Evolutionary conservation across 208 protist species (phyloP).

Genomic region (Trypanosoma brucei): DNA sequence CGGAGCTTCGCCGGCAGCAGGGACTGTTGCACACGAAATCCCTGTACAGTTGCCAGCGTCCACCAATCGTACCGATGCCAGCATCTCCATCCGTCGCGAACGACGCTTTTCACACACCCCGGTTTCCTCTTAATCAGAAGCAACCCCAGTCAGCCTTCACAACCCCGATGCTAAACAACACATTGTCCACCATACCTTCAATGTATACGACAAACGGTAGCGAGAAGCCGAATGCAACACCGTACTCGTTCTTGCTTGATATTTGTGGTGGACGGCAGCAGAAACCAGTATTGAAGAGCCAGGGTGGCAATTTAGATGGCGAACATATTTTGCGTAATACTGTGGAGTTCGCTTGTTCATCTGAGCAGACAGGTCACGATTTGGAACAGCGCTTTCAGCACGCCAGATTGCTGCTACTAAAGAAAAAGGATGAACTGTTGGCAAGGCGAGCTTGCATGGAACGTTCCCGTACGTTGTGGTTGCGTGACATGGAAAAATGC

Average conservation of each 20-base stretch:
- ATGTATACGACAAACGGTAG: background rate
- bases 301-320: background rate
- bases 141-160: background rate
- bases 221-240: background rate
- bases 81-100: background rate
- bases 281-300: background rate
- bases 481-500: constrained; percentile 42
- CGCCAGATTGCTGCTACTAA: constrained; percentile 16
- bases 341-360: background rate
- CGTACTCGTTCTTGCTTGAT: background rate
- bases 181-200: constrained; percentile 1
- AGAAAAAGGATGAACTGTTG: constrained; percentile 30
- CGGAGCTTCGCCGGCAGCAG: constrained; percentile 8
- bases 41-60: background rate
- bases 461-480: constrained; percentile 53
- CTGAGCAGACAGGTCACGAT: background rate
- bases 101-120: background rate
- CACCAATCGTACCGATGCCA: constrained; percentile 2
- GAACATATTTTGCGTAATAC: background rate
- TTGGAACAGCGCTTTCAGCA: constrained; percentile 19
- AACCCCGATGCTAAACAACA: constrained; percentile 3
- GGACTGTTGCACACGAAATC: constrained; percentile 1
- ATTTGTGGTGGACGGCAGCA: background rate
- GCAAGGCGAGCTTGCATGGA: constrained; percentile 24
- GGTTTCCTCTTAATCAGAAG: background rate